Conservation (phyloP, 2,329 filamentous ascomycete genomes). For the Magnaporthiopsis incrustans region DNA sequence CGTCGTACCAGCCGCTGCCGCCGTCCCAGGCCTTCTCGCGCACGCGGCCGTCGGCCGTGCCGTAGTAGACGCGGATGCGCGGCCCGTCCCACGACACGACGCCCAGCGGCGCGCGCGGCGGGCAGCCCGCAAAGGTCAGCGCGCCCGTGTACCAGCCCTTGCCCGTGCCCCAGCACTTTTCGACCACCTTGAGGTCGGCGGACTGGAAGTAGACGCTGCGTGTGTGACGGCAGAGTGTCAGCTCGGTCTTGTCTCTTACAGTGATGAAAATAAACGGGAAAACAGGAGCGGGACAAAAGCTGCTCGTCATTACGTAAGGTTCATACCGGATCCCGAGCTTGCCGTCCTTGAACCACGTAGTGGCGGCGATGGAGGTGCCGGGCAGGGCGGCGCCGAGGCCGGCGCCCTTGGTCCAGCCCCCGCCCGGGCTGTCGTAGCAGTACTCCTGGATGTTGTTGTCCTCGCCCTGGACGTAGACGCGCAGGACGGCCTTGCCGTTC, state of each 20-base stretch:
- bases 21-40: conserved; percentile 11
- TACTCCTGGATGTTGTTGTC: conserved; percentile 5
- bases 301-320: too few relatives aligned
- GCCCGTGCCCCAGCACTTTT: conserved; percentile 5
- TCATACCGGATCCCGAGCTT: conserved; percentile 9
- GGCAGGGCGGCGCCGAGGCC: conserved; percentile 9
- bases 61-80: conserved; percentile 12
- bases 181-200: conserved; percentile 3
- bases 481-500: conserved; percentile 4
- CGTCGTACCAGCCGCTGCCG: conserved; percentile 11
- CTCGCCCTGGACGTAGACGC: conserved; percentile 10
- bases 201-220: conserved; percentile 10
- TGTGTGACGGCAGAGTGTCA: background rate
- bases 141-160: conserved; percentile 6
- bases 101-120: conserved; percentile 1
- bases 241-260: background rate
- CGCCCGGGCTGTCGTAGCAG: conserved; percentile 2
- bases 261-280: too few relatives aligned
- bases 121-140: conserved; percentile 4
- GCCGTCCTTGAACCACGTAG: conserved; percentile 4
- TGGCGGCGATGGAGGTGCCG: conserved; percentile 11
- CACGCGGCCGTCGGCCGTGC: conserved; percentile 5
- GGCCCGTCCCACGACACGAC: conserved; percentile 8
- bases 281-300: too few relatives aligned
- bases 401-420: conserved; percentile 9